Conservation (phyloP, 164 flowering plant species). For the Umbellularia californica region DNA sequence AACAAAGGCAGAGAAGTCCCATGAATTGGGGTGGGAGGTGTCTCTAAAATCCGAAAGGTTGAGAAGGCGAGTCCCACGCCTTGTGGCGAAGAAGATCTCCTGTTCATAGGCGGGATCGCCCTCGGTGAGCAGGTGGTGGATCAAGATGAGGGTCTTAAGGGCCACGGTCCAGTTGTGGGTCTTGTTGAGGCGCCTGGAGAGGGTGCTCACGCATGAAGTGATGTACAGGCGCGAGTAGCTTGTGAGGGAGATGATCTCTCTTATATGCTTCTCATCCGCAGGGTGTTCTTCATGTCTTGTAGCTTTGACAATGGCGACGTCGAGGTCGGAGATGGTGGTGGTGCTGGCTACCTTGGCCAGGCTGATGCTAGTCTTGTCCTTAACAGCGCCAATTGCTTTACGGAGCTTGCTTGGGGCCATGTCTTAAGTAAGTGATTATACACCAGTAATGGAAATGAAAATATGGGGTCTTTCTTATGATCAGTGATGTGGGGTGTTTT, state of each 20-base stretch:
- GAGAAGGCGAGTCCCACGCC: slow-evolving; percentile 73
- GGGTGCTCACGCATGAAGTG: slow-evolving; percentile 45
- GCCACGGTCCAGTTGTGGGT: slow-evolving; percentile 91
- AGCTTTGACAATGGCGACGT: slow-evolving; percentile 85
- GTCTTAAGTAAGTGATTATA: background rate
- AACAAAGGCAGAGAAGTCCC: slow-evolving; percentile 89
- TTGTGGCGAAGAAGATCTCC: slow-evolving; percentile 76
- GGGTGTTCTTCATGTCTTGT: slow-evolving; percentile 89
- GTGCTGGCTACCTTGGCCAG: slow-evolving; percentile 50
- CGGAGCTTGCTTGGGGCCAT: slow-evolving; percentile 68
- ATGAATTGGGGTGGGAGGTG: slow-evolving; percentile 44
- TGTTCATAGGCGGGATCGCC: slow-evolving; percentile 68
- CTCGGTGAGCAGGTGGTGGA: slow-evolving; percentile 64
- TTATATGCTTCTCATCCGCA: slow-evolving; percentile 60
- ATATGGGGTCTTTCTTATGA: background rate
- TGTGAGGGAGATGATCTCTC: slow-evolving; percentile 53
- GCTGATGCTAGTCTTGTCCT: slow-evolving; percentile 59
- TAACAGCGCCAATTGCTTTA: slow-evolving; percentile 78
- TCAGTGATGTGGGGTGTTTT: background rate
- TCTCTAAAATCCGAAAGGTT: slow-evolving; percentile 88
- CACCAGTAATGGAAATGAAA: too few relatives aligned
- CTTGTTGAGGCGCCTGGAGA: slow-evolving; percentile 69
- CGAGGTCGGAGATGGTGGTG: slow-evolving; percentile 56
- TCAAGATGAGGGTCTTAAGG: slow-evolving; percentile 61
- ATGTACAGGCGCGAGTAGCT: slow-evolving; percentile 51